A percentile compares a stretch with the other conserved stretches of the same genome.
phyloP scores from a whole-genome alignment of 108 stramenopile genomes.

The Conticribra guillardii region DNA sequence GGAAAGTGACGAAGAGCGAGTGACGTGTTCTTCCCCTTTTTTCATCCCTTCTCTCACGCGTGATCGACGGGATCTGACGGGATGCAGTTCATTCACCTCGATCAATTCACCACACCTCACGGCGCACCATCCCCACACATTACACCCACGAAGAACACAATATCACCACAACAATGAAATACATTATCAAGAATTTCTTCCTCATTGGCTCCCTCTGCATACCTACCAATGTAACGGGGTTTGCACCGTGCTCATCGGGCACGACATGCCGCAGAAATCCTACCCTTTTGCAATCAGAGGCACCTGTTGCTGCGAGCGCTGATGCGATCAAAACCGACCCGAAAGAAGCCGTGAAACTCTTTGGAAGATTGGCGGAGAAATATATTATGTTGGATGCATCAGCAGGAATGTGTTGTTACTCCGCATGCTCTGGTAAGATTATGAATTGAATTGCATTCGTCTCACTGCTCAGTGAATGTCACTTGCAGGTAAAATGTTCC shows the following conservation, averaged over 20 bases:
- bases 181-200: background rate
- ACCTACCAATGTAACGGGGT: conserved; percentile 14
- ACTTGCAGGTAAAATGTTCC: too few species aligned
- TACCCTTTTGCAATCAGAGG: conserved; percentile 16
- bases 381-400: conserved; percentile 83
- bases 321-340: conserved; percentile 53
- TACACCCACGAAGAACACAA: background rate
- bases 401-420: conserved; percentile 88
- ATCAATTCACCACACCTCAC: too few species aligned
- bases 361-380: conserved; percentile 86
- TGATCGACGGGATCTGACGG: too few species aligned
- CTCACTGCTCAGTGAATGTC: too few species aligned
- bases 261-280: background rate
- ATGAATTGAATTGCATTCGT: background rate
- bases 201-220: conserved; percentile 10
- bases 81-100: too few species aligned
- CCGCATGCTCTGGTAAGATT: conserved; percentile 63
- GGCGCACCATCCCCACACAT: background rate
- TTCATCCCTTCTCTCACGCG: too few species aligned
- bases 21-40: too few species aligned
- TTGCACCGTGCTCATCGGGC: conserved; percentile 5
- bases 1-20: too few species aligned
- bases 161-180: background rate
- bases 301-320: conserved; percentile 15
- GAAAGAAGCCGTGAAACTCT: conserved; percentile 81